Evolutionary conservation across 2,329 filamentous ascomycete species (phyloP), one percentile per base, ranked within the genome.

Genomic region (Aureobasidium uvarum): DNA sequence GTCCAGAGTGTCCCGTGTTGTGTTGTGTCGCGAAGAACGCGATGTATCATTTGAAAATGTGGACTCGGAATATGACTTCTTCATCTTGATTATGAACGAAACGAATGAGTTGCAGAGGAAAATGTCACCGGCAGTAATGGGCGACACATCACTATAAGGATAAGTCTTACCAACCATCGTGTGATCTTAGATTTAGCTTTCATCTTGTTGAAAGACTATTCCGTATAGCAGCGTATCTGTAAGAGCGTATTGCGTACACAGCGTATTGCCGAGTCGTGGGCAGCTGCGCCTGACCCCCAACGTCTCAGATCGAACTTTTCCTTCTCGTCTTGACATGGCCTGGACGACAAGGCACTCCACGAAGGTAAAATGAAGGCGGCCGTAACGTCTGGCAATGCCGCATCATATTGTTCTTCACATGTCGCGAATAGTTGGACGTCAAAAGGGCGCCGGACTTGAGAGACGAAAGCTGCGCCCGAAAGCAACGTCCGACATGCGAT

Each of bases 181-280:
- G 31, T 6, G 20, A 33, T 2, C 50, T 33, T 41, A 28, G 10
- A 39, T 20, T 11, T 8, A 41, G n/a, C 13, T 18, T 5, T 43
- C 13, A 2, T 11, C 5, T 43, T 41, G 38, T 43, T 58, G 38
- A 43, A 23, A n/a, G 11, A 16, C n/a, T n/a, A 7, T 36, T 2
- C 55, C 58, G 45, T 62, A 48, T 62, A 11, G 13, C 43, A 41
- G 31, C 58, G 58, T 62, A 62, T 62, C 13, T 18, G 18, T 13
- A 7, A 7, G 13, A 13, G 39, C 39, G 39, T 45, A n/a, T 58
- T 31, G 20, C 31, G 56, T 31, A 63, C 66, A 55, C 62, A 39
- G 64, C 51, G 68, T 45, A 58, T 68, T n/a, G 41, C 13, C 18
- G 48, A 51, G 7, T 25, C 28, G 28, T 16, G 18, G 16, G 18